Evolutionary conservation across 176 grass and related monocot species (phyloP).

Genomic region (Panicum miliaceum): DNA sequence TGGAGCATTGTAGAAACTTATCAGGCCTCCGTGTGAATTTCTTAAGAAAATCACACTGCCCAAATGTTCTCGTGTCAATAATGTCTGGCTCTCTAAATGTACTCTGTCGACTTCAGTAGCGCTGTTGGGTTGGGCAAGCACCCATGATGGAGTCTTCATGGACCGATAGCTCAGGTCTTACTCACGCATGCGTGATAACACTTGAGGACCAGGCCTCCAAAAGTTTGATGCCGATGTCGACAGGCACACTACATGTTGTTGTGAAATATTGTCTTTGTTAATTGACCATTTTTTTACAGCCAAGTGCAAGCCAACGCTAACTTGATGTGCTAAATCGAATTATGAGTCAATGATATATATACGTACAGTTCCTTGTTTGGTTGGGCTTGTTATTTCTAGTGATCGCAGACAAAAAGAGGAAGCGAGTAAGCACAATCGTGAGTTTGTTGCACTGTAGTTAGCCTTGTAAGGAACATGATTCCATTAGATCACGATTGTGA

Average conservation of each 20-base stretch:
- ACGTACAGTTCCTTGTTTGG: not conserved
- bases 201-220: not conserved
- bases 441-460: no score
- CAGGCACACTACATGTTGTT: not conserved
- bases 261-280: not conserved
- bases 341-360: not conserved
- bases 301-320: not conserved
- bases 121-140: conserved; percentile 3
- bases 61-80: not conserved
- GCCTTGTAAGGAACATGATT: no score
- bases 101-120: not conserved
- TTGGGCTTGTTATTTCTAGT: not conserved
- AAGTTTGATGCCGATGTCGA: not conserved
- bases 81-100: not conserved
- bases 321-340: not conserved
- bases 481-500: no score
- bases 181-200: conserved; percentile 10
- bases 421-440: no score
- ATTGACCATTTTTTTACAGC: not conserved
- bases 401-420: no score
- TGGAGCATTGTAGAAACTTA: not conserved
- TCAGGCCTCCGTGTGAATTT: no score
- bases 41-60: not conserved
- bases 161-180: conserved; percentile 1
- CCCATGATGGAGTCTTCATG: not conserved